phyloP scores from a whole-genome alignment of 176 grass and related monocot species.

The Metroxylon sagu region DNA sequence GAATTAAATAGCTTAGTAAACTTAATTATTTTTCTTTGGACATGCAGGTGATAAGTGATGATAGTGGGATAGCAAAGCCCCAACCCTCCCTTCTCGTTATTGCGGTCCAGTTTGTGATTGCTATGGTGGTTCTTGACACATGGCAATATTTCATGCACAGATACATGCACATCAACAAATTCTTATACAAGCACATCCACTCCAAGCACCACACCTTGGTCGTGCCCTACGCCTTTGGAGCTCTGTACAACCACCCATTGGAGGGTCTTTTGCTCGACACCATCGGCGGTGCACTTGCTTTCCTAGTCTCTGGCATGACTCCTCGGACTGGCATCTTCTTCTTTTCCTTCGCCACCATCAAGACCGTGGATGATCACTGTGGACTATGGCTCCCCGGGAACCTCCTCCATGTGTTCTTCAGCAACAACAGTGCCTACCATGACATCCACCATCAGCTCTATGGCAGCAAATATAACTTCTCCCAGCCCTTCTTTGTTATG shows the following conservation, averaged over 20 bases:
- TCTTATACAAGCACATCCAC: conserved; percentile 1
- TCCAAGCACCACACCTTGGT: conserved; percentile 10
- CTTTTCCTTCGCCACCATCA: conserved; percentile 6
- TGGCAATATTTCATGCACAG: conserved; percentile 15
- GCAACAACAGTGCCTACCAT: too few species aligned
- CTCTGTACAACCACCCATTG: conserved; percentile 5
- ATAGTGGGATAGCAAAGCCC: too few species aligned
- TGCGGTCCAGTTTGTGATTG: neutral
- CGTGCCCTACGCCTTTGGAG: conserved; percentile 6
- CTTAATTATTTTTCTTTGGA: too few species aligned
- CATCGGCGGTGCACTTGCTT: neutral
- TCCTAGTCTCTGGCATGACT: conserved; percentile 10
- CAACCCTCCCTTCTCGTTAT: too few species aligned
- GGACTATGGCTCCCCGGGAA: too few species aligned
- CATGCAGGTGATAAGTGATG: too few species aligned
- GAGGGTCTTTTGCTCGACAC: conserved; percentile 13
- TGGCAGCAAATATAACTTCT: too few species aligned
- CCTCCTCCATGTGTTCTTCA: too few species aligned
- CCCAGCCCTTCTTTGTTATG: too few species aligned
- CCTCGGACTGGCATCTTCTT: conserved; percentile 2
- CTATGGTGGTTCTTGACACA: conserved; percentile 1
- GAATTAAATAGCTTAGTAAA: too few species aligned
- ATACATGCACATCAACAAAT: conserved; percentile 9
- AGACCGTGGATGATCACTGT: neutral
- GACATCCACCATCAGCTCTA: too few species aligned